Evolutionary conservation across 2,329 filamentous ascomycete genomes (phyloP).

Genomic region (Cercospora nicotianae): DNA sequence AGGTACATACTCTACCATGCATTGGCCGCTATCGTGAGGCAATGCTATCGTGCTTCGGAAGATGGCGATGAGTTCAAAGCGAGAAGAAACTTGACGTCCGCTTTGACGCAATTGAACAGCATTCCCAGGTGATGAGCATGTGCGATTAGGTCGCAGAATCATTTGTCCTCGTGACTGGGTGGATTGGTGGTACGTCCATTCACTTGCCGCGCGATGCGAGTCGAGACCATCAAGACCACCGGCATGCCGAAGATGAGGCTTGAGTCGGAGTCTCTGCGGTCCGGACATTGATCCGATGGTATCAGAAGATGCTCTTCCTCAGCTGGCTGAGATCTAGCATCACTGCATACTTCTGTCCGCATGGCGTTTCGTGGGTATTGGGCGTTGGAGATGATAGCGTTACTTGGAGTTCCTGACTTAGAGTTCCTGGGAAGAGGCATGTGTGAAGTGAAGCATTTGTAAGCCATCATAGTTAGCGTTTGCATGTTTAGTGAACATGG

Average conservation of each 20-base stretch:
- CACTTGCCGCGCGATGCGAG: background rate
- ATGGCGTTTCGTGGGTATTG: background rate
- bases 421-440: background rate
- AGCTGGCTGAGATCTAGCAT: background rate
- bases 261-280: background rate
- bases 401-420: background rate
- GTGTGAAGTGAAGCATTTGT: background rate
- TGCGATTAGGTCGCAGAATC: too few species aligned
- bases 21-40: slow-evolving; percentile 44
- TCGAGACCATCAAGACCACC: background rate
- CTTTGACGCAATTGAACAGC: slow-evolving; percentile 23
- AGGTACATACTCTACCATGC: slow-evolving; percentile 51
- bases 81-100: slow-evolving; percentile 40
- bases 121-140: slow-evolving; percentile 10
- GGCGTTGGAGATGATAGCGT: background rate
- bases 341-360: background rate
- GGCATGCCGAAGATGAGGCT: background rate
- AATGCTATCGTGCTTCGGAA: slow-evolving; percentile 47
- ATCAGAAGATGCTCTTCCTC: background rate
- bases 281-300: background rate
- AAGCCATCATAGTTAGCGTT: background rate
- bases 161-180: background rate
- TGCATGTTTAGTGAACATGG: background rate
- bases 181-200: background rate
- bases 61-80: slow-evolving; percentile 46